These are phyloP conservation scores for Calcarisporium arbuscula DNA, from an alignment of 2,329 filamentous ascomycete genomes.

Conservation along the genomic window DNA sequence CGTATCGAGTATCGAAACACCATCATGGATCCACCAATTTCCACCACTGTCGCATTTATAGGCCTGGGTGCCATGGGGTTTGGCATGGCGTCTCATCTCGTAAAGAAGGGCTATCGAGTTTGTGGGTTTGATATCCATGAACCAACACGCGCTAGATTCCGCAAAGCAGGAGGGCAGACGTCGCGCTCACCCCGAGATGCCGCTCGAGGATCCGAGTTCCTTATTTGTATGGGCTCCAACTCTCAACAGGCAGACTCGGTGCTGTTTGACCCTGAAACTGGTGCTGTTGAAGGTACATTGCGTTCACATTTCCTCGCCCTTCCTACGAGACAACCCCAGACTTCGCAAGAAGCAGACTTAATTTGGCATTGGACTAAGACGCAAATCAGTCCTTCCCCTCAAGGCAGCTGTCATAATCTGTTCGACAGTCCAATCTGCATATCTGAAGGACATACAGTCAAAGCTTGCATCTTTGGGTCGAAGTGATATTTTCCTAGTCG, in stretches of 20 bases:
- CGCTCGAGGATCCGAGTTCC: too few relatives aligned
- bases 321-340: background rate
- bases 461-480: background rate
- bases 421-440: constrained; percentile 5
- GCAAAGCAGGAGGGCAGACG: too few relatives aligned
- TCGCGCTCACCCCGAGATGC: too few relatives aligned
- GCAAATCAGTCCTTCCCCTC: constrained; percentile 1
- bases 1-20: background rate
- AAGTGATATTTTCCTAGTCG: constrained; percentile 5
- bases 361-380: background rate
- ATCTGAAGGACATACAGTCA: constrained; percentile 1
- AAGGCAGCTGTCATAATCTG: constrained; percentile 5
- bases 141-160: too few relatives aligned
- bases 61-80: constrained; percentile 8
- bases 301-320: too few relatives aligned
- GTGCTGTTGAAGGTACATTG: too few relatives aligned
- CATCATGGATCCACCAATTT: too few relatives aligned
- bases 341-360: background rate
- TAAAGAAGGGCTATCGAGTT: constrained; percentile 2
- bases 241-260: too few relatives aligned
- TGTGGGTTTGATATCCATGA: constrained; percentile 4
- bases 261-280: too few relatives aligned
- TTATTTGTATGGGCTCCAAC: too few relatives aligned
- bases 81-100: constrained; percentile 7
- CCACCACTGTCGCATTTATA: constrained; percentile 6